These are phyloP conservation scores for Takashimella tepidaria DNA, from an alignment of 1,284 basidiomycete genomes.

Conservation along the genomic window DNA sequence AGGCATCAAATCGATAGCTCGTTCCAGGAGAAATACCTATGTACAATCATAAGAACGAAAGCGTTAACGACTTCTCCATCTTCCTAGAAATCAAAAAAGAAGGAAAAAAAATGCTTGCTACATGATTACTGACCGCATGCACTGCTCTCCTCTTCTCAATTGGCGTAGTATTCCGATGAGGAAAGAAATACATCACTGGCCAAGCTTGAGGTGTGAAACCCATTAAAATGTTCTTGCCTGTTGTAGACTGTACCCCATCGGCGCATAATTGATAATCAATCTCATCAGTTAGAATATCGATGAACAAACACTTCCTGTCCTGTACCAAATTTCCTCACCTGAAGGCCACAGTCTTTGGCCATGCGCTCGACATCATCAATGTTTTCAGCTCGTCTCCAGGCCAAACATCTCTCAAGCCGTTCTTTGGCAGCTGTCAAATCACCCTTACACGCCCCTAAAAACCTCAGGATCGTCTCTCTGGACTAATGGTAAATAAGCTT, in stretches of 20 bases:
- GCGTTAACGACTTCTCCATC: no score
- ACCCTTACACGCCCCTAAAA: conserved; percentile 22
- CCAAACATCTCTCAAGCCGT: conserved; percentile 32
- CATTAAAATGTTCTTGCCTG: conserved; percentile 33
- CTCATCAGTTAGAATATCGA: neutral
- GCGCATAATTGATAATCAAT: no score
- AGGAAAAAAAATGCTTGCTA: no score
- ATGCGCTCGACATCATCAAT: conserved; percentile 37
- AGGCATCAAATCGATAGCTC: conserved; percentile 37
- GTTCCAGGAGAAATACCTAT: conserved; percentile 37
- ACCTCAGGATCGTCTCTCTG: conserved; percentile 26
- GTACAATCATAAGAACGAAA: no score
- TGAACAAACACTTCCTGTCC: neutral
- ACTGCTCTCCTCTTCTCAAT: conserved; percentile 23
- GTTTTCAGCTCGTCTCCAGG: conserved; percentile 32
- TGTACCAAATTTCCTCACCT: conserved; percentile 22
- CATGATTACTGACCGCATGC: conserved; percentile 25
- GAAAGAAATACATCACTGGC: conserved; percentile 41
- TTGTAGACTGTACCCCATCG: conserved; percentile 23
- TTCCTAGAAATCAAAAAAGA: no score
- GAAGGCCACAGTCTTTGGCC: conserved; percentile 25
- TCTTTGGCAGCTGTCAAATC: conserved; percentile 25
- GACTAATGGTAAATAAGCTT: conserved; percentile 14
- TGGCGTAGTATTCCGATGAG: conserved; percentile 27
- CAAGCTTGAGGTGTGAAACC: conserved; percentile 27